Conservation (phyloP, 805 yeast genomes). For the Candida hungchunana region DNA sequence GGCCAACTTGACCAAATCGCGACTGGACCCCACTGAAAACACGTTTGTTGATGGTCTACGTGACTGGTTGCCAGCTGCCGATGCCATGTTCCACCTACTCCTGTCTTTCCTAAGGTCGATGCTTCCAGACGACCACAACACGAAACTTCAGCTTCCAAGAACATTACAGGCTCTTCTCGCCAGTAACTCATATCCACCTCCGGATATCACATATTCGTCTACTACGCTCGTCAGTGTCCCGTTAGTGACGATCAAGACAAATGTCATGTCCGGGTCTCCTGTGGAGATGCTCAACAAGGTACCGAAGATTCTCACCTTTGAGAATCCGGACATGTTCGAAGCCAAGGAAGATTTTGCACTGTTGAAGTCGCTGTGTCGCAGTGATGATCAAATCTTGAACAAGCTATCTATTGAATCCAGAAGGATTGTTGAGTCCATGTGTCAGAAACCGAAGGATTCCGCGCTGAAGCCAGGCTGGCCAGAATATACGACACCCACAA, state of each 20-base stretch:
- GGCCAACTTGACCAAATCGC: constrained; percentile 24
- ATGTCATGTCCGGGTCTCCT: constrained; percentile 39
- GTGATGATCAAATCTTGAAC: constrained; percentile 49
- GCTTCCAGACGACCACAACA: constrained; percentile 60
- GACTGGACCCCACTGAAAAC: constrained; percentile 22
- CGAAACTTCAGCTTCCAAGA: constrained; percentile 55
- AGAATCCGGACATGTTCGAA: constrained; percentile 62
- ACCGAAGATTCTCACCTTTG: constrained; percentile 59
- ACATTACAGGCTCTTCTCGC: constrained; percentile 61
- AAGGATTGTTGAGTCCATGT: constrained; percentile 43
- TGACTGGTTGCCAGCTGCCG: constrained; percentile 76
- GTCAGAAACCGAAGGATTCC: constrained; percentile 29
- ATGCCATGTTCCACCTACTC: constrained; percentile 79
- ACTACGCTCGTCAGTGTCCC: constrained; percentile 52
- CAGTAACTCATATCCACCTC: constrained; percentile 74
- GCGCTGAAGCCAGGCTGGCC: constrained; percentile 41
- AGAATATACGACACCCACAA: constrained; percentile 27
- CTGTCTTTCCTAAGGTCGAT: constrained; percentile 74
- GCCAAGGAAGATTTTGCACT: constrained; percentile 77
- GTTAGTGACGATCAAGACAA: constrained; percentile 48
- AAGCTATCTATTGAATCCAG: constrained; percentile 73
- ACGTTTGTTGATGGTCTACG: constrained; percentile 66
- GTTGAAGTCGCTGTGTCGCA: constrained; percentile 65
- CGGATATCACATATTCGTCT: constrained; percentile 32
- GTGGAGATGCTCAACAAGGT: constrained; percentile 58